Percentiles rank a stretch among this genome's conserved stretches.
phyloP scores from a whole-genome alignment of 176 grass and related monocot genomes.

The Pharus latifolius region DNA sequence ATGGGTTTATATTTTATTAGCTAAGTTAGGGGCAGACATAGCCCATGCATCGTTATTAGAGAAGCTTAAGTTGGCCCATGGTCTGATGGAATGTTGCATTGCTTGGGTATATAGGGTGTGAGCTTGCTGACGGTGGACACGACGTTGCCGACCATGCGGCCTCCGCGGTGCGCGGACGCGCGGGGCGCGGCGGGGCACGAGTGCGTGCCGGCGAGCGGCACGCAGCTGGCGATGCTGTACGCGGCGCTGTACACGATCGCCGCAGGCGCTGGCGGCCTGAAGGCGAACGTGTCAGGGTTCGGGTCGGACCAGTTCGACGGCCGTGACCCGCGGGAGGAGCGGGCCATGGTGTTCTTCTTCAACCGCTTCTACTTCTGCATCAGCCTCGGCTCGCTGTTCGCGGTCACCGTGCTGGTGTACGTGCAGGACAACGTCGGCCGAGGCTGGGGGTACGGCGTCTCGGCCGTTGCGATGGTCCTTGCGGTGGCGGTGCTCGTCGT shows the following conservation, averaged over 20 bases:
- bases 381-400: slow-evolving; percentile 65
- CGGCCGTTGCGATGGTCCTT: slow-evolving; percentile 34
- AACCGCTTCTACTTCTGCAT: slow-evolving; percentile 75
- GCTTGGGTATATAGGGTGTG: slow-evolving; percentile 22
- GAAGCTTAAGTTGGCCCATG: too few species aligned
- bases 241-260: slow-evolving; percentile 56
- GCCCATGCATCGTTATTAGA: too few species aligned
- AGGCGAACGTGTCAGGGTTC: slow-evolving; percentile 64
- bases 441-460: slow-evolving; percentile 42
- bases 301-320: slow-evolving; percentile 76
- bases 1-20: too few species aligned
- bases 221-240: slow-evolving; percentile 57
- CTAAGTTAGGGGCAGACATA: too few species aligned
- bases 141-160: slow-evolving; percentile 30
- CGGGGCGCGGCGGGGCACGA: neutral
- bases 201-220: slow-evolving; percentile 32
- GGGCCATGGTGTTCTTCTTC: slow-evolving; percentile 67
- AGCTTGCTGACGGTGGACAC: slow-evolving; percentile 44
- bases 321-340: slow-evolving; percentile 44
- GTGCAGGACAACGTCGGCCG: slow-evolving; percentile 57
- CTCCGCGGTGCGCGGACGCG: slow-evolving; percentile 33
- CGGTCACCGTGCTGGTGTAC: slow-evolving; percentile 67
- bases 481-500: slow-evolving; percentile 40
- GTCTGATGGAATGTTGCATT: too few species aligned
- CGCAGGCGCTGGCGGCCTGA: slow-evolving; percentile 36